phyloP scores from a whole-genome alignment of 176 grass and related monocot species.

The Saccharum spontaneum region DNA sequence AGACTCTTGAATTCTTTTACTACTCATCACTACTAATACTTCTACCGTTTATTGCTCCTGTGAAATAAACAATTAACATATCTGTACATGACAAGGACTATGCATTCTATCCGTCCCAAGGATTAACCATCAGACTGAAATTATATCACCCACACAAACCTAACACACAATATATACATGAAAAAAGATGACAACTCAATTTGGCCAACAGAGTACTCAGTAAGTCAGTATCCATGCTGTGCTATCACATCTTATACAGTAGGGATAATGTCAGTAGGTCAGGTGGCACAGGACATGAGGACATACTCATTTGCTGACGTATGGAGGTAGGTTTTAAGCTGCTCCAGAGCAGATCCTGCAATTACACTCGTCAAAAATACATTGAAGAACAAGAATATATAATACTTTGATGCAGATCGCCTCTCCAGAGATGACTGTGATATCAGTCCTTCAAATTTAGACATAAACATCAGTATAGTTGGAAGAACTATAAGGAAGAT shows the following conservation, averaged over 20 bases:
- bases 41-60: neutral
- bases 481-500: conserved; percentile 96
- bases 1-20: neutral
- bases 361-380: conserved; percentile 82
- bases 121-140: neutral
- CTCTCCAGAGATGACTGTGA: conserved; percentile 78
- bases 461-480: conserved; percentile 96
- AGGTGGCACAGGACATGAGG: conserved; percentile 36
- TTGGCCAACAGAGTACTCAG: neutral
- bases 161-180: too few relatives aligned
- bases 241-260: neutral
- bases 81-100: neutral
- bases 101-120: neutral
- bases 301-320: conserved; percentile 84
- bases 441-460: conserved; percentile 83
- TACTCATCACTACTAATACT: neutral
- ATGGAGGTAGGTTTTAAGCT: conserved; percentile 74
- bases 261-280: neutral
- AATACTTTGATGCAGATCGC: conserved; percentile 84
- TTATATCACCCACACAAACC: neutral
- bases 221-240: neutral
- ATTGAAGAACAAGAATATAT: conserved; percentile 88
- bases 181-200: neutral
- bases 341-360: conserved; percentile 75
- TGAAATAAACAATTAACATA: neutral